Conservation (phyloP, 257 asterid species). For the Lavandula angustifolia region DNA sequence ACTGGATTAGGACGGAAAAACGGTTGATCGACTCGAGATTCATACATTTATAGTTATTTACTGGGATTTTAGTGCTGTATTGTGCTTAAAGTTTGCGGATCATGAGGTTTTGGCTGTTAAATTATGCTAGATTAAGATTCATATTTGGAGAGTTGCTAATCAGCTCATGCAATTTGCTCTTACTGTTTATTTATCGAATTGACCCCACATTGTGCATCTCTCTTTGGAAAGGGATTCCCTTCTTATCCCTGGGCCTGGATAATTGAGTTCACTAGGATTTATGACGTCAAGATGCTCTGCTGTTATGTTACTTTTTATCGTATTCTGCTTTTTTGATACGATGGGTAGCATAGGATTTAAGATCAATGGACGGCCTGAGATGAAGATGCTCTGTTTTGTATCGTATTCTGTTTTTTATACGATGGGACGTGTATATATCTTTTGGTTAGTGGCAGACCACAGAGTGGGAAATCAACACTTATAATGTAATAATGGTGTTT, state of each 20-base stretch:
- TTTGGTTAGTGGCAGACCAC: not conserved
- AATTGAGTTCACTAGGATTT: conserved; percentile 16
- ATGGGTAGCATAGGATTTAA: not conserved
- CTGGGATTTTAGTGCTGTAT: conserved; percentile 10
- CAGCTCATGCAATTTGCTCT: conserved; percentile 6
- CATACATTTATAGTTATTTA: not conserved
- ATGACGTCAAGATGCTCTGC: not conserved
- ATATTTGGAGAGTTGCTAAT: too few relatives aligned
- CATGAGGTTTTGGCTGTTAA: not conserved
- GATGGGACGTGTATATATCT: not conserved
- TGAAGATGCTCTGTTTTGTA: not conserved
- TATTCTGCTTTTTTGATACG: not conserved
- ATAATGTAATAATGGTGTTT: not conserved
- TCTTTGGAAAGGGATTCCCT: not conserved
- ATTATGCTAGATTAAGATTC: too few relatives aligned
- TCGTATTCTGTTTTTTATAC: not conserved
- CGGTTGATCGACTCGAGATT: not conserved
- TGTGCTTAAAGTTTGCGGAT: not conserved
- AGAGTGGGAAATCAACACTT: not conserved
- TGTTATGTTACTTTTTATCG: not conserved
- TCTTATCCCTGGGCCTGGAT: not conserved
- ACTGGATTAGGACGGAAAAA: not conserved
- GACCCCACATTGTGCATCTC: conserved; percentile 13
- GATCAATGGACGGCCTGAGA: too few relatives aligned
- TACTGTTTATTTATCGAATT: conserved; percentile 3